Evolutionary conservation across 2,329 filamentous ascomycete genomes (phyloP), one percentile per base, ranked within the genome.

Genomic region (Eutypella sp.): DNA sequence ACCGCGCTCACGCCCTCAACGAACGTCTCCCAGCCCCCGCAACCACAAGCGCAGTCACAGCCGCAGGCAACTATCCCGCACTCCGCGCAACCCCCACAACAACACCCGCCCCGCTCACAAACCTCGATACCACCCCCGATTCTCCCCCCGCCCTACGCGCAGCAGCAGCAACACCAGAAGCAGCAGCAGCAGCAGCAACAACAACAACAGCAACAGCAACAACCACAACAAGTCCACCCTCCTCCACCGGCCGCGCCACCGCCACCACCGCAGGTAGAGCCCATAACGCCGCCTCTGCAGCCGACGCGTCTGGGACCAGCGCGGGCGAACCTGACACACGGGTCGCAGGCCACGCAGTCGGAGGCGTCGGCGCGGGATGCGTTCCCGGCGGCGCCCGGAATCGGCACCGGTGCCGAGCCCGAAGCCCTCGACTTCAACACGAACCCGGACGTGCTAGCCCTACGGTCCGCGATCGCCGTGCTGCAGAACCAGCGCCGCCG

Each of bases 371-470:
- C 46, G 15, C n/a, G n/a, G 23, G 44, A 50, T 7, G 47, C 50
- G 13, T 41, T 52, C 31, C 46, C 46, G 15, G 31, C 59, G 63
- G 23, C 4, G 10, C 7, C 11, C 36, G 11, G 19, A 39, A 15
- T 42, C 25, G 23, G 44, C 50, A 7, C 46, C 50, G 13, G 41
- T 52, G 27, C 46, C 46, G 15, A 70, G 2, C 73, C 75, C 0
- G 66, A 71, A 33, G 72, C 79, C 38, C 71, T 85, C 47, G 72
- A 77, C 55, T 81, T 84, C 49, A 73, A 78, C 52, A 66, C 69
- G 45, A 95, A 95, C 60, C 84, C 89, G 7, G 92, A 97, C 71
- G 89, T 86, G 20, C 85, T 96, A 49, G 92, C 92, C 5, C 76
- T 96, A 48, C 84, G 85, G 54, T 88, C 87, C 22, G 88, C 91